A percentile compares a stretch with the other conserved stretches of the same genome.
Conservation (phyloP, 306 rosid genomes). For the Argentina anserina region DNA sequence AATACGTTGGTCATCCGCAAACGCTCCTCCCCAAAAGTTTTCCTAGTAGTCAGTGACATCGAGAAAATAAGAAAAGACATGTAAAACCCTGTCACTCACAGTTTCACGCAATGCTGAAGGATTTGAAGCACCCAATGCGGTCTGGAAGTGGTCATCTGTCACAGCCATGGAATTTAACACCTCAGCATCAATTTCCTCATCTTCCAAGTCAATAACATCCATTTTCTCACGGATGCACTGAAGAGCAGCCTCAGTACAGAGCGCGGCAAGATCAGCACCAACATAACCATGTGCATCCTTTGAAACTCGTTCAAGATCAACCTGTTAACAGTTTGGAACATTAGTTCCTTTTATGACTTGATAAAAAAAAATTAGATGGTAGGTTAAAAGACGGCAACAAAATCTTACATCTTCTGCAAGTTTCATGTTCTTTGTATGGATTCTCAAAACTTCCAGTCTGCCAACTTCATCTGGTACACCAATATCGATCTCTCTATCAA, state of each 20-base stretch:
- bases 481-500: conserved; percentile 67
- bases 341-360: neutral
- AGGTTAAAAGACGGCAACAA: neutral
- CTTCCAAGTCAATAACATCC: conserved; percentile 68
- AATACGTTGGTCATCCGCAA: neutral
- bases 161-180: conserved; percentile 66
- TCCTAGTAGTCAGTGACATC: neutral
- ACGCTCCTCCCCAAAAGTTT: neutral
- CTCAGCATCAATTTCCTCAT: conserved; percentile 68
- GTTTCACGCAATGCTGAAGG: conserved; percentile 77
- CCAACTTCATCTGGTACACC: conserved; percentile 74
- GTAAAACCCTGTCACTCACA: conserved; percentile 32
- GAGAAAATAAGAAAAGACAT: neutral
- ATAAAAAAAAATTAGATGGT: neutral
- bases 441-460: conserved; percentile 64
- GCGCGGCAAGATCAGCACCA: conserved; percentile 65
- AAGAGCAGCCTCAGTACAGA: conserved; percentile 71
- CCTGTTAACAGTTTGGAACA: conserved; percentile 31
- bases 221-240: conserved; percentile 70
- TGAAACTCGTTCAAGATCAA: conserved; percentile 61
- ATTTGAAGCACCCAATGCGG: conserved; percentile 53
- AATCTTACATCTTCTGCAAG: conserved; percentile 57
- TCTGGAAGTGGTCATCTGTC: conserved; percentile 57
- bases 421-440: conserved; percentile 70
- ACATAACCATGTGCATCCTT: conserved; percentile 71